phyloP scores from a whole-genome alignment of 2,329 filamentous ascomycete genomes.

The Colletotrichum sp. region DNA sequence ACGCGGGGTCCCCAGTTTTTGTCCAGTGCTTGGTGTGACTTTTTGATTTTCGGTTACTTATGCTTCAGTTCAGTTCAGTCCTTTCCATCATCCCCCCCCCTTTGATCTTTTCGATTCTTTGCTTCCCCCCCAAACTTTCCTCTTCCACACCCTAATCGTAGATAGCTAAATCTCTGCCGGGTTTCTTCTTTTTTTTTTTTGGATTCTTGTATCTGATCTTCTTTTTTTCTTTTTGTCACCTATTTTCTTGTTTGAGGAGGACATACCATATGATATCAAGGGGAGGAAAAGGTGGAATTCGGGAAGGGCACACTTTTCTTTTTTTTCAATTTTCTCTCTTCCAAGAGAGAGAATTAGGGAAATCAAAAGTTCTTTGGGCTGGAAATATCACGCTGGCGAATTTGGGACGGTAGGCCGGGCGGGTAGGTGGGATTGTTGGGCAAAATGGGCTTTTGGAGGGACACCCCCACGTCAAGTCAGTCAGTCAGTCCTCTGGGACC shows the following conservation, averaged over 20 bases:
- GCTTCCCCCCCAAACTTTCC: not conserved
- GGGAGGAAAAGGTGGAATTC: constrained; percentile 19
- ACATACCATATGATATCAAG: constrained; percentile 22
- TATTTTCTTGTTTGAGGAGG: constrained; percentile 7
- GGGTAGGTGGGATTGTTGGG: not conserved
- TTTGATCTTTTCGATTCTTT: not conserved
- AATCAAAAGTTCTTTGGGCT: not conserved
- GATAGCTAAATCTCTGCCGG: constrained; percentile 17
- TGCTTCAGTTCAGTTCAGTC: not conserved
- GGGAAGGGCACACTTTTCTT: not conserved
- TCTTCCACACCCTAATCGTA: constrained; percentile 15
- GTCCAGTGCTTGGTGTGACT: not conserved
- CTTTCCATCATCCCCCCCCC: not conserved
- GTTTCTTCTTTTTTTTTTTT: not conserved
- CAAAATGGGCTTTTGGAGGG: not conserved
- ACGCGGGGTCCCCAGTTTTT: not conserved
- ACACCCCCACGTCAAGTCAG: not conserved
- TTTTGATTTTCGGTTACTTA: not conserved
- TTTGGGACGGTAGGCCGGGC: not conserved
- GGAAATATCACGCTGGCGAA: not conserved
- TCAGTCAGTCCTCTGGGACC: not conserved
- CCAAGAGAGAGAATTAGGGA: not conserved
- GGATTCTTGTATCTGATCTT: not conserved
- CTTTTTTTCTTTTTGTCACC: not conserved
- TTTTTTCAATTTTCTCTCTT: not conserved